Conservation (phyloP, 1,284 basidiomycete genomes). For the Trichosporon inkin region DNA sequence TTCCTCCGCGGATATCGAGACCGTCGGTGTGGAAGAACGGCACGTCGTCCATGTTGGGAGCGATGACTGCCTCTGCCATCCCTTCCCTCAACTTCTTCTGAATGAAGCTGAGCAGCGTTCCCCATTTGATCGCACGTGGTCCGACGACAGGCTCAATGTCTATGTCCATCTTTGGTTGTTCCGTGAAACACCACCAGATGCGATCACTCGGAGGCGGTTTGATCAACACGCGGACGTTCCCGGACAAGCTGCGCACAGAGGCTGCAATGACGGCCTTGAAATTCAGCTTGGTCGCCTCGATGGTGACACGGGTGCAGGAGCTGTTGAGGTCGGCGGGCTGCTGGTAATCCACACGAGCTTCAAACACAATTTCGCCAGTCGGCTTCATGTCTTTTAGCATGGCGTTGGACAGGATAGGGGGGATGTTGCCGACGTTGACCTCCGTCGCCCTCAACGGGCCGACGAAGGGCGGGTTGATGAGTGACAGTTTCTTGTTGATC, state of each 20-base stretch:
- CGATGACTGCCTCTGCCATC: constrained; percentile 87
- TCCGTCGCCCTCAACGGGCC: constrained; percentile 80
- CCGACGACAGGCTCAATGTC: constrained; percentile 89
- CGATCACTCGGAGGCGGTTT: constrained; percentile 94
- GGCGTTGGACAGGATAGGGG: constrained; percentile 80
- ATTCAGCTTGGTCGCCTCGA: constrained; percentile 75
- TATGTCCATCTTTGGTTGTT: constrained; percentile 80
- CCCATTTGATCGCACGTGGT: constrained; percentile 55
- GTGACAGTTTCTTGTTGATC: constrained; percentile 88
- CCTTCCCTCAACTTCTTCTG: constrained; percentile 84
- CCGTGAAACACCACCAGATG: constrained; percentile 97
- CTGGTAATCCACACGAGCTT: constrained; percentile 71
- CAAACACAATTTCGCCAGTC: constrained; percentile 85
- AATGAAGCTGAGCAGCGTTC: constrained; percentile 83
- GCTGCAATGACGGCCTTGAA: constrained; percentile 85
- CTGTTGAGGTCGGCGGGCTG: constrained; percentile 48
- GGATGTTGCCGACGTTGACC: constrained; percentile 78
- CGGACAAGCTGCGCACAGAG: constrained; percentile 77
- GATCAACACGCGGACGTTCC: constrained; percentile 82
- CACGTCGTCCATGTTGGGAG: constrained; percentile 97
- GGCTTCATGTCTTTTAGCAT: constrained; percentile 94
- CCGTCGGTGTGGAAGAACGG: constrained; percentile 81
- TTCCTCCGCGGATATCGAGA: constrained; percentile 72
- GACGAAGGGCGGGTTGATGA: constrained; percentile 80
- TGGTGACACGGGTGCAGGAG: constrained; percentile 81